Evolutionary conservation across 176 grass and related monocot genomes (phyloP), one percentile per base, ranked within the genome.

Genomic region (Aechmea fasciata): DNA sequence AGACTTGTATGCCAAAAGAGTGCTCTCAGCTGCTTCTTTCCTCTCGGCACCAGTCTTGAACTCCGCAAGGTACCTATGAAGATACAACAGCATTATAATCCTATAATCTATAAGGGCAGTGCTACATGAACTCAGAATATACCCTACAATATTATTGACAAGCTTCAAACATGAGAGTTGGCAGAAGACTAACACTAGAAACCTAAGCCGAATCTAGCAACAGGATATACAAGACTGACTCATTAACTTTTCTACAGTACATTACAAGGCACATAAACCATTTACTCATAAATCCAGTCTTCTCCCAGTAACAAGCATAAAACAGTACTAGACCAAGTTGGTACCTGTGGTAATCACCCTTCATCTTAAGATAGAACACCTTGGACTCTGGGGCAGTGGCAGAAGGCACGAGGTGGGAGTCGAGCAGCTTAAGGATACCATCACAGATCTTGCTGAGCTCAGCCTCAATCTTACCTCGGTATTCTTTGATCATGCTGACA

Each of bases 281-380:
- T 41, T 7, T 41, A 41, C 33, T 41, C 33, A 41, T 41, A 41
- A 41, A 41, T 41, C 3, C 1, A 13, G 3, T 61, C 13, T 61
- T 22, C 55, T 61, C 20, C 55, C 55, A 65, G 13, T 11, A 26
- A 29, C 11, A 9, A 19, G 24, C 3, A 55, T 0, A 13, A 1
- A 1, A 65, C n/a, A 29, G 19, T 76, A 11, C 25, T 2, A 50
- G 12, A 50, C 4, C 9, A 24, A 0, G 49, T 5, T 57, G 55
- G 28, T 66, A 77, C 84, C 84, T 86, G 70, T 86, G 84, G 74
- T 86, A 86, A 10, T 86, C 83, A 51, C 83, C 83, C 70, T 86
- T 86, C 83, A 86, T 86, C 55, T 86, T 86, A 51, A 81, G 83
- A 62, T 86, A 86, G 61, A 86, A 86, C 41, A 86, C 83, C 74